phyloP scores from a whole-genome alignment of 345 rosid genomes.

The Eucalyptus grandis region DNA sequence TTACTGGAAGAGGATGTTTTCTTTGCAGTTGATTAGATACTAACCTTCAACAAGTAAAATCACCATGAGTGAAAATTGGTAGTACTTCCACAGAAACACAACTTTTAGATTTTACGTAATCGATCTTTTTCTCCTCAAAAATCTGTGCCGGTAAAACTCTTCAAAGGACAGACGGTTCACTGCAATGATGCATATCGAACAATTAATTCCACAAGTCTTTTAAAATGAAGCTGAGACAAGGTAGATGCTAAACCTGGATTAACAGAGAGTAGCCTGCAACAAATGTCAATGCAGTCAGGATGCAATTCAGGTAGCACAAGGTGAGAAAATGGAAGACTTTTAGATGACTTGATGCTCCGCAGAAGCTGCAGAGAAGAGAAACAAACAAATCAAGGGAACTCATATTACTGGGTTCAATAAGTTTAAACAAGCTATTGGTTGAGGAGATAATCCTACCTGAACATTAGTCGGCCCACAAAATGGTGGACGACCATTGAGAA shows the following conservation, averaged over 20 bases:
- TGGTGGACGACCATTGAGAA: slow-evolving; percentile 61
- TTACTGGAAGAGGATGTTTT: not conserved
- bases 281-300: slow-evolving; percentile 53
- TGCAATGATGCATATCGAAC: not conserved
- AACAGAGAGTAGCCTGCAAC: slow-evolving; percentile 43
- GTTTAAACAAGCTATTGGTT: not conserved
- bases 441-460: slow-evolving; percentile 27
- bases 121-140: slow-evolving; percentile 7
- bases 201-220: not conserved
- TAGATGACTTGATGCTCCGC: slow-evolving; percentile 14
- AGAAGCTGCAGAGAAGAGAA: not conserved
- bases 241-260: slow-evolving; percentile 33
- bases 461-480: slow-evolving; percentile 43
- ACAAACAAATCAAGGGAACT: not conserved
- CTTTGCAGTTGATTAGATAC: not conserved
- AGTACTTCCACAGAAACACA: not conserved
- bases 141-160: slow-evolving; percentile 7
- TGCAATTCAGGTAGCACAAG: slow-evolving; percentile 21
- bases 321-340: slow-evolving; percentile 48
- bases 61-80: not conserved
- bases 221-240: not conserved
- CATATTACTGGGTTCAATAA: not conserved
- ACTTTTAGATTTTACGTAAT: not conserved
- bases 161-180: slow-evolving; percentile 7
- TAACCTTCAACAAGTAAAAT: not conserved